Percentiles rank a stretch among this genome's conserved stretches.
These are phyloP conservation scores for Dactylorhiza incarnata DNA, from an alignment of 106 monocot species.

Conservation along the genomic window DNA sequence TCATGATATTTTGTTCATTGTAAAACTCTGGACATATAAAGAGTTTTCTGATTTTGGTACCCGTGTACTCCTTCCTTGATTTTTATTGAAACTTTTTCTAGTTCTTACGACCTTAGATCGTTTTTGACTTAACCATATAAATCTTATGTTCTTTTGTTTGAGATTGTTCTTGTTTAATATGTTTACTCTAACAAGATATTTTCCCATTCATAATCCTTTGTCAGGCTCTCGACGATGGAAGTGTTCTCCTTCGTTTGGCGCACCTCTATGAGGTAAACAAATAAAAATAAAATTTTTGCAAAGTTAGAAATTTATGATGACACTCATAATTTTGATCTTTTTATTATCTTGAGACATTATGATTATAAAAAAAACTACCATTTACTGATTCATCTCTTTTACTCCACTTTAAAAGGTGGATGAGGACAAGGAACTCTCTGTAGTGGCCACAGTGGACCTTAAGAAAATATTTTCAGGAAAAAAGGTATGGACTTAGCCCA, in stretches of 20 bases:
- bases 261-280: conserved; percentile 82
- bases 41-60: too few relatives aligned
- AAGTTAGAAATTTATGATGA: background rate
- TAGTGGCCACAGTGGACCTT: conserved; percentile 59
- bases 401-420: conserved; percentile 36
- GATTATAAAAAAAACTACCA: background rate
- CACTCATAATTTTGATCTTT: background rate
- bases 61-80: too few relatives aligned
- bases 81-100: too few relatives aligned
- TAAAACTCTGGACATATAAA: too few relatives aligned
- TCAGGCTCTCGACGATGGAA: conserved; percentile 73
- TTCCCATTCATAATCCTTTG: background rate
- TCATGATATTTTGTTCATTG: too few relatives aligned
- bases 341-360: background rate
- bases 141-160: too few relatives aligned
- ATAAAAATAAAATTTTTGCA: background rate
- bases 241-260: conserved; percentile 67
- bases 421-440: conserved; percentile 81
- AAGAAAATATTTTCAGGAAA: conserved; percentile 71
- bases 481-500: conserved; percentile 32
- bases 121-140: too few relatives aligned
- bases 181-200: background rate
- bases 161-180: too few relatives aligned
- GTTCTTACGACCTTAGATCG: too few relatives aligned
- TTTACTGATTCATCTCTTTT: background rate